A percentile compares a stretch with the other conserved stretches of the same genome.
phyloP scores from a whole-genome alignment of 2,329 filamentous ascomycete genomes.

The Coleophoma eucalyptorum region DNA sequence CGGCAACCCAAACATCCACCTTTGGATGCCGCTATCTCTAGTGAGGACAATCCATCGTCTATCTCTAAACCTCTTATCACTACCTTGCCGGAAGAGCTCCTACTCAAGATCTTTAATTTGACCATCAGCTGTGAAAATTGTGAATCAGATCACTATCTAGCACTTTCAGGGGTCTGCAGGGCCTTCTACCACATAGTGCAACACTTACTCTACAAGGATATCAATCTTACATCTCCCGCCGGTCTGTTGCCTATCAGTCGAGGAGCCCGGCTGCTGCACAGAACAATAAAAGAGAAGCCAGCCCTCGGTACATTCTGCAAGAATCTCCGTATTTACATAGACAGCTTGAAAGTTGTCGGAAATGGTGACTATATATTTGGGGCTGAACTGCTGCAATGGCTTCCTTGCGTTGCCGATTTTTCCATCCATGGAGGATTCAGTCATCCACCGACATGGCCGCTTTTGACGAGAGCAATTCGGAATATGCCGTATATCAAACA shows the following conservation, averaged over 20 bases:
- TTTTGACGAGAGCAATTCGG: not conserved
- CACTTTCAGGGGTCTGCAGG: not conserved
- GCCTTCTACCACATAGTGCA: conserved; percentile 1
- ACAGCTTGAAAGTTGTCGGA: not conserved
- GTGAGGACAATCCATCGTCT: not conserved
- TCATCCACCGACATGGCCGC: not conserved
- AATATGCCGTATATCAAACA: conserved; percentile 1
- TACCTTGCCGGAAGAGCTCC: not conserved
- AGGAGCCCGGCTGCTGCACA: not conserved
- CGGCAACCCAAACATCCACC: not conserved
- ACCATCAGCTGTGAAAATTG: not conserved
- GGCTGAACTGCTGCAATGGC: not conserved
- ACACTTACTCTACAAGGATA: not conserved
- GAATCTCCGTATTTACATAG: not conserved
- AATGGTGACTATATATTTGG: not conserved
- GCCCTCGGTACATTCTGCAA: not conserved
- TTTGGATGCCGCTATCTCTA: not conserved
- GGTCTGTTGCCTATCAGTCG: not conserved
- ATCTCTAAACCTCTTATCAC: not conserved
- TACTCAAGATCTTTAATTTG: conserved; percentile 1
- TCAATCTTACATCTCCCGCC: not conserved
- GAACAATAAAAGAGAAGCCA: conserved; percentile 2
- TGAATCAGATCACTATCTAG: not conserved
- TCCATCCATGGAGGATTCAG: conserved; percentile 1
- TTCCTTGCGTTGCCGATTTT: not conserved